Conservation (phyloP, 2,329 filamentous ascomycete species). For the Fusarium concolor region DNA sequence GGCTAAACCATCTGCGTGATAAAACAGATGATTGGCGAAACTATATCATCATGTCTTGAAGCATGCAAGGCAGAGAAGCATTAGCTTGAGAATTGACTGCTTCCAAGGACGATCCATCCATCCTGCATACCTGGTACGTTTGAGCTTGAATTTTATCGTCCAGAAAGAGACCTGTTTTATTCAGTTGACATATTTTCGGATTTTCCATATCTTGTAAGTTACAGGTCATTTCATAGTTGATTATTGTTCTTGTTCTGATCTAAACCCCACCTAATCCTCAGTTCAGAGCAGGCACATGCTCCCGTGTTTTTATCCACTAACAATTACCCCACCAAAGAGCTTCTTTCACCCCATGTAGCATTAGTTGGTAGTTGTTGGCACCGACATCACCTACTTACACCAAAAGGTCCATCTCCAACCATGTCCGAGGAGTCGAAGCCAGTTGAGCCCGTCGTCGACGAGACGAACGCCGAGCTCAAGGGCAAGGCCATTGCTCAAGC, state of each 20-base stretch:
- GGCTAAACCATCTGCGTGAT: no score
- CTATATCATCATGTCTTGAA: background rate
- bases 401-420: constrained; percentile 24
- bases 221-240: background rate
- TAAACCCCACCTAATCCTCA: background rate
- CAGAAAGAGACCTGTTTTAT: background rate
- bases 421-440: constrained; percentile 73
- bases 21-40: no score
- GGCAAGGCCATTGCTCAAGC: constrained; percentile 55
- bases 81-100: background rate
- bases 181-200: background rate
- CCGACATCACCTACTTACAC: constrained; percentile 28
- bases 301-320: constrained; percentile 7
- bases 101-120: background rate
- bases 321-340: constrained; percentile 45
- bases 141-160: background rate
- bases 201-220: background rate
- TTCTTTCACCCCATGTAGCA: constrained; percentile 29
- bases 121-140: background rate
- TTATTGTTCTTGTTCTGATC: background rate
- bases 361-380: constrained; percentile 26
- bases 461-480: constrained; percentile 61
- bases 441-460: constrained; percentile 64
- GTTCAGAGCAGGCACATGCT: constrained; percentile 25
- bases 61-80: background rate